Base-by-base conservation (phyloP, 2,329 filamentous ascomycete species). In the Ophiostoma sp. region DNA sequence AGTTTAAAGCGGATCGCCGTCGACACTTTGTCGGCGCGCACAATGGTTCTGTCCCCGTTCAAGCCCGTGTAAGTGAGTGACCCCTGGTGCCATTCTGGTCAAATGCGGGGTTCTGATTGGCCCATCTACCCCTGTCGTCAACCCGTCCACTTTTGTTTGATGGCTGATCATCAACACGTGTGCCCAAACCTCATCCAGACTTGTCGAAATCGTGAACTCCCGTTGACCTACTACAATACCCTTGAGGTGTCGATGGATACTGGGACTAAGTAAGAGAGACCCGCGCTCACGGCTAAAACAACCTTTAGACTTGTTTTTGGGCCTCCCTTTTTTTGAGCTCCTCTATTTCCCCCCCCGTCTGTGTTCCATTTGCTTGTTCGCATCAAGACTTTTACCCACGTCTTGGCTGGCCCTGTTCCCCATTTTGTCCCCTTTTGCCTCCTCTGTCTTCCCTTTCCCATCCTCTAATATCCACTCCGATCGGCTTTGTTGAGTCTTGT, bases 141-240 rank as follows among this genome's bases (percentile, higher is more conserved):
- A 63, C 36, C 19, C 31, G 8, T 12, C 19, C 61, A 39, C 61
- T 39, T 66, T 19, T 8, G 39, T 15, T 45, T 22, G 15, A 66
- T 42, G 22, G 28, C 61, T 45, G 66, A 69, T 52, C 66, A 31
- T 52, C 66, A 52, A 39, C 66, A 73, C 72, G 72, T 73, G 72
- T 57, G 57, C 33, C n/a, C 55, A 70, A 42, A 36, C 72, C 36
- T 57, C 66, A 25, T 57, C 66, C 31, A 64, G 66, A 70, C 55
- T 73, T 70, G 72, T 72, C 71, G 64, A 72, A 64, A 45, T 28
- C 61, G 36, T 45, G 1, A 66, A 17, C 36, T n/a, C 61, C 36
- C 61, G 33, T 25, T 36, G 2, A 33, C 55, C 28, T 33, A 12
- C 3, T 3, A 42, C 50, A 11, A 12, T 17, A 71, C 36, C 28